Conservation (phyloP, 768 basidiomycete genomes). For the Sporobolomyces pararoseus region DNA sequence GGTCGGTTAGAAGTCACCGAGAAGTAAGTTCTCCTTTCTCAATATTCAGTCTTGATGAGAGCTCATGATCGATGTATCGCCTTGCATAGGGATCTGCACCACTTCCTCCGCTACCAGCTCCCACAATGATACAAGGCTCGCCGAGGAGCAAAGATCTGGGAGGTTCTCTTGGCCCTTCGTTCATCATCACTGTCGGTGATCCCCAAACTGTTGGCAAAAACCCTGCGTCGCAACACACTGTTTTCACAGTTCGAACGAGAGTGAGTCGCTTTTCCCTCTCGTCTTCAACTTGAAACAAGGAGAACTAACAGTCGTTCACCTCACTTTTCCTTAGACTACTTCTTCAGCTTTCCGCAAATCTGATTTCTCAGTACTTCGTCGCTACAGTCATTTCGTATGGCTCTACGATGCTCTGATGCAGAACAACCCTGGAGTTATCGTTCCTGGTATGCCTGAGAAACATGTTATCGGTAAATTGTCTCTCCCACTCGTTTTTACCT, state of each 20-base stretch:
- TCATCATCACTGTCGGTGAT: conserved; percentile 87
- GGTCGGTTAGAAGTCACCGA: background rate
- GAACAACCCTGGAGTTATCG: conserved; percentile 95
- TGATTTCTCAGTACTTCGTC: conserved; percentile 86
- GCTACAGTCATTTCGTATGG: conserved; percentile 98
- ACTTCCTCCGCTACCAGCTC: conserved; percentile 10
- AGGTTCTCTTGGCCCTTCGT: conserved; percentile 49
- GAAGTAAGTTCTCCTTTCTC: conserved; percentile 5
- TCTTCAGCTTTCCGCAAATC: conserved; percentile 64
- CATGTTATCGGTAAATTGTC: conserved; percentile 62
- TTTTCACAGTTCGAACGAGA: conserved; percentile 91
- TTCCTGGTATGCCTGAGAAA: conserved; percentile 95
- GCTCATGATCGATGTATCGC: background rate
- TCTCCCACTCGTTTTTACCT: background rate
- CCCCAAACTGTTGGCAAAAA: conserved; percentile 96
- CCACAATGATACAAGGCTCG: conserved; percentile 13
- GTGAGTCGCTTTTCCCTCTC: conserved; percentile 53
- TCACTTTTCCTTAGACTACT: conserved; percentile 32
- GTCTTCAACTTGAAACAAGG: background rate
- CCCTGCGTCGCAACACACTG: conserved; percentile 64
- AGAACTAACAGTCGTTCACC: conserved; percentile 14
- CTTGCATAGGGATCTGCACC: conserved; percentile 19
- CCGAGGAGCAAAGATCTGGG: conserved; percentile 27
- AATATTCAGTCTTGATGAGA: background rate
- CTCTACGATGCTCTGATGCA: conserved; percentile 77